Conservation (phyloP, 2,329 filamentous ascomycete genomes). For the Escovopsis weberi region DNA sequence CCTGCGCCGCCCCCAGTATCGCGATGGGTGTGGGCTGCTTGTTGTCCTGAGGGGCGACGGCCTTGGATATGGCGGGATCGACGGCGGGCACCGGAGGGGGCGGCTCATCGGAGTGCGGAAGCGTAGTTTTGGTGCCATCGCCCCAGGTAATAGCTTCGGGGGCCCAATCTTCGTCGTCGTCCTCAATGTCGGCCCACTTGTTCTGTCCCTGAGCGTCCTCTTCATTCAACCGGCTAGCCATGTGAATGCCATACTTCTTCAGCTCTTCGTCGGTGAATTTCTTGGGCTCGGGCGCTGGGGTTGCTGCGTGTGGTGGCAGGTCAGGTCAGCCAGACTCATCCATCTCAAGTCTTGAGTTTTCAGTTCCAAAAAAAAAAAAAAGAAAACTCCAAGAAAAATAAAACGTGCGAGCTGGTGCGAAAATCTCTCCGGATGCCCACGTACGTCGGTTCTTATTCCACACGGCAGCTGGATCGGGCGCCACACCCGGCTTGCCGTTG, state of each 20-base stretch:
- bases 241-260: constrained; percentile 74
- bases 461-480: constrained; percentile 58
- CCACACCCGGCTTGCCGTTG: constrained; percentile 44
- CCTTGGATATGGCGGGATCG: no score
- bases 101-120: constrained; percentile 47
- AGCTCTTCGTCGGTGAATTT: constrained; percentile 80
- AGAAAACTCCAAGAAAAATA: no score
- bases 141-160: constrained; percentile 79
- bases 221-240: constrained; percentile 63
- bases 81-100: constrained; percentile 9
- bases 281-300: constrained; percentile 55
- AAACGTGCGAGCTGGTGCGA: no score
- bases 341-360: no score
- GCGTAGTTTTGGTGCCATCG: constrained; percentile 69
- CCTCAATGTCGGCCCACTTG: constrained; percentile 83
- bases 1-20: constrained; percentile 17
- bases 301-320: constrained; percentile 25
- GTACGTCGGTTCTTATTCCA: constrained; percentile 84
- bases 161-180: constrained; percentile 78
- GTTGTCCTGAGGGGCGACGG: constrained; percentile 8
- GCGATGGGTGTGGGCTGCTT: constrained; percentile 34
- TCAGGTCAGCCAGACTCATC: no score
- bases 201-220: constrained; percentile 62
- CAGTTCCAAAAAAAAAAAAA: no score
- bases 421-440: constrained; percentile 16